phyloP scores from a whole-genome alignment of 805 yeast species.

The Wickerhamiella shivajii region DNA sequence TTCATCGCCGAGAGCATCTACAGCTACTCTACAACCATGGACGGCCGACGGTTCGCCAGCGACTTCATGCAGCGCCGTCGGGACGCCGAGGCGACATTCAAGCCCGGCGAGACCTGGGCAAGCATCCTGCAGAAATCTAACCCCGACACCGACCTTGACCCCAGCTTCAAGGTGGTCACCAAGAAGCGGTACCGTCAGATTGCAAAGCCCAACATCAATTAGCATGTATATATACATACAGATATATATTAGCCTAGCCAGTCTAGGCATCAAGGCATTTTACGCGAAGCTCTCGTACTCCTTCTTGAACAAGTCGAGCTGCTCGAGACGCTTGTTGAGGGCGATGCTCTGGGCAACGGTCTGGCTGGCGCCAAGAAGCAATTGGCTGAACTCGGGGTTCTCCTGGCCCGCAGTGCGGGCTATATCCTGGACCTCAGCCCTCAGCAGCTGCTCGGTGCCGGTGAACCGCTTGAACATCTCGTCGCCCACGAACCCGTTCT shows the following conservation, averaged over 20 bases:
- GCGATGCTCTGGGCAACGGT: slow-evolving; percentile 92
- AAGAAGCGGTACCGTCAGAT: slow-evolving; percentile 30
- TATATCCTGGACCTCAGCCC: slow-evolving; percentile 63
- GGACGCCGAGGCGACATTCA: slow-evolving; percentile 43
- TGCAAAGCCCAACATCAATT: slow-evolving; percentile 11
- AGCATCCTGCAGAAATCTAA: slow-evolving; percentile 40
- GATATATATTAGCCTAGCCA: background rate
- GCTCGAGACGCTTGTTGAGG: slow-evolving; percentile 52
- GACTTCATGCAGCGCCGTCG: slow-evolving; percentile 74
- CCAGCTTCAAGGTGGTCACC: slow-evolving; percentile 44
- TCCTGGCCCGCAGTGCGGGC: slow-evolving; percentile 57
- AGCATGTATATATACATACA: background rate
- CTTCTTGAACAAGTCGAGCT: slow-evolving; percentile 16
- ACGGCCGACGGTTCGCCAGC: slow-evolving; percentile 84
- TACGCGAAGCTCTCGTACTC: slow-evolving; percentile 11
- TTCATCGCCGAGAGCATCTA: slow-evolving; percentile 87
- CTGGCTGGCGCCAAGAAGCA: slow-evolving; percentile 62
- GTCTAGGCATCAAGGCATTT: too few species aligned
- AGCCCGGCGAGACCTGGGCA: slow-evolving; percentile 48
- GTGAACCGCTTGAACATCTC: slow-evolving; percentile 69
- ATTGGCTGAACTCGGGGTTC: slow-evolving; percentile 69
- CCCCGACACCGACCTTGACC: slow-evolving; percentile 26
- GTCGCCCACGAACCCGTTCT: slow-evolving; percentile 84
- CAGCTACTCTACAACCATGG: slow-evolving; percentile 60
- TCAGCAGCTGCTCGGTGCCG: slow-evolving; percentile 63